These are phyloP conservation scores for Suillus decipiens DNA, from an alignment of 768 basidiomycete genomes.

Conservation along the genomic window DNA sequence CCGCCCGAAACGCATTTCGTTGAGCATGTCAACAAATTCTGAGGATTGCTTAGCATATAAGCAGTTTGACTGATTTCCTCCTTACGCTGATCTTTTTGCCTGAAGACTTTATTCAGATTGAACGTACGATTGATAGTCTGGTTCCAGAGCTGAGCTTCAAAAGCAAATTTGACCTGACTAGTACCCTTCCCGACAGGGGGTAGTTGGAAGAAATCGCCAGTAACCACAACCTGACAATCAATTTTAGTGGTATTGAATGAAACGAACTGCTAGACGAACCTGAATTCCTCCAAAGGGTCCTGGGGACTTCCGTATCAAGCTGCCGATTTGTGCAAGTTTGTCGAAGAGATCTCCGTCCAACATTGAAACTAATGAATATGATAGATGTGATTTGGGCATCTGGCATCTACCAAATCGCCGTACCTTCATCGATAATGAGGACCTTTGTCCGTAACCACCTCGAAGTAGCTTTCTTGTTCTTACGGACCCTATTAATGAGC, in stretches of 20 bases:
- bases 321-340: conserved; percentile 77
- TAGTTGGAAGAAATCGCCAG: conserved; percentile 98
- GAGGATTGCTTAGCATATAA: conserved; percentile 14
- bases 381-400: conserved; percentile 4
- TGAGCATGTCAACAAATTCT: conserved; percentile 96
- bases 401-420: conserved; percentile 8
- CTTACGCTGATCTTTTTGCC: conserved; percentile 88
- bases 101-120: conserved; percentile 93
- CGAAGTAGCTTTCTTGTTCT: conserved; percentile 79
- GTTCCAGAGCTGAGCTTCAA: conserved; percentile 83
- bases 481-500: conserved; percentile 66
- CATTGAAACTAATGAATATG: conserved; percentile 82
- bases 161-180: conserved; percentile 78
- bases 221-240: conserved; percentile 70
- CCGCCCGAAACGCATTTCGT: conserved; percentile 94
- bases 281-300: conserved; percentile 95
- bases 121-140: conserved; percentile 77
- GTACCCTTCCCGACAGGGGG: conserved; percentile 81
- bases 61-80: conserved; percentile 7
- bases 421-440: conserved; percentile 82
- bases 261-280: conserved; percentile 37
- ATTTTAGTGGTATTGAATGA: background rate
- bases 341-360: conserved; percentile 92
- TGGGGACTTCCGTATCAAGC: conserved; percentile 56
- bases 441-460: conserved; percentile 88